Conservation (phyloP, 2,329 filamentous ascomycete genomes). For the Dryadomyces quercus-mongolicae region DNA sequence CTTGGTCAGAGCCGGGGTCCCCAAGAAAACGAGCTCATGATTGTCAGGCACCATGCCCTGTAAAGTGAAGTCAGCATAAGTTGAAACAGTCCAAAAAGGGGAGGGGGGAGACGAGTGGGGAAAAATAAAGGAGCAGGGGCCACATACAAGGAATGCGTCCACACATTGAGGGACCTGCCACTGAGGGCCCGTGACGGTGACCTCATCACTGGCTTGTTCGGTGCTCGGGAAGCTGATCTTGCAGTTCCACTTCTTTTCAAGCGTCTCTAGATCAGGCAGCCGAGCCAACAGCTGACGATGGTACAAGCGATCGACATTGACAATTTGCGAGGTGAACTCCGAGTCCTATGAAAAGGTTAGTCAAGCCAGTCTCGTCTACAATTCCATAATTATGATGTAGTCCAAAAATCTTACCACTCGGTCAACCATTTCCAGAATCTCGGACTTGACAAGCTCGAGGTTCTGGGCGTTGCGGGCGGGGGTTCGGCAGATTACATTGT, state of each 20-base stretch:
- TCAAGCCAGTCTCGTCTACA: too few species aligned
- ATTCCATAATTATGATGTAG: not conserved
- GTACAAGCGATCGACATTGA: constrained; percentile 87
- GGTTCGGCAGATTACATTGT: constrained; percentile 97
- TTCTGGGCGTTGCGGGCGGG: constrained; percentile 95
- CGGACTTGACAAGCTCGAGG: constrained; percentile 91
- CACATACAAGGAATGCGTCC: constrained; percentile 69
- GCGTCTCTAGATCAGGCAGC: constrained; percentile 77
- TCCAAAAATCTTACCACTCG: constrained; percentile 52
- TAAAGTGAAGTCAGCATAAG: constrained; percentile 18
- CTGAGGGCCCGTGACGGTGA: constrained; percentile 90
- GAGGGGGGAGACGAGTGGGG: too few species aligned
- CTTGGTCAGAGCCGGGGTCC: constrained; percentile 61
- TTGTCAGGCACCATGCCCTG: constrained; percentile 91
- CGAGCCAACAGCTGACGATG: constrained; percentile 87
- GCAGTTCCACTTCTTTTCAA: constrained; percentile 99
- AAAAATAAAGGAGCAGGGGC: not conserved
- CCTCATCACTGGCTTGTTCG: constrained; percentile 90
- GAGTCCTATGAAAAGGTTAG: constrained; percentile 53
- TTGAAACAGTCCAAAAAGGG: not conserved
- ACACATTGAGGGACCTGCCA: constrained; percentile 97
- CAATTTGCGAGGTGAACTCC: constrained; percentile 88
- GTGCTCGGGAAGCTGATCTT: constrained; percentile 98
- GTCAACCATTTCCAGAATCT: constrained; percentile 99
- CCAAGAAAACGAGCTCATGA: constrained; percentile 78